These are phyloP conservation scores for Nicotiana tomentosiformis DNA, from an alignment of 257 asterid genomes.

Conservation along the genomic window DNA sequence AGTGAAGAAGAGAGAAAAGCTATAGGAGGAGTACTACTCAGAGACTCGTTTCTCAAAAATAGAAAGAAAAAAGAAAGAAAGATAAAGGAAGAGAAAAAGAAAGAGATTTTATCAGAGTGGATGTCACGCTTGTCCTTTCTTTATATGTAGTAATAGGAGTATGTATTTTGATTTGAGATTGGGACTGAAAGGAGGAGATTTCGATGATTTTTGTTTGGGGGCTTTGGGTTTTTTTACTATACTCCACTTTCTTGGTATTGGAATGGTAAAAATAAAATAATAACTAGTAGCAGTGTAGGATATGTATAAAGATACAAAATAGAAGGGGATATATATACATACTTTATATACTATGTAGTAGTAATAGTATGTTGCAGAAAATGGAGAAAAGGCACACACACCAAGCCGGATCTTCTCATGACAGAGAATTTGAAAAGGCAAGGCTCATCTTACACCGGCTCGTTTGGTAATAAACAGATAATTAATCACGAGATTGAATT, in stretches of 20 bases:
- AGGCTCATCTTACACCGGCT: too few species aligned
- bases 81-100: constrained; percentile 29
- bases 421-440: too few species aligned
- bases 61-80: constrained; percentile 3
- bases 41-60: constrained; percentile 31
- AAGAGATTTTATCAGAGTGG: constrained; percentile 59
- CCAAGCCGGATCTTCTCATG: constrained; percentile 6
- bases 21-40: background rate
- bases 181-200: constrained; percentile 1
- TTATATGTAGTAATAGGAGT: background rate
- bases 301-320: background rate
- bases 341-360: background rate
- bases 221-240: background rate
- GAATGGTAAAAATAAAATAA: background rate
- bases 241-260: background rate
- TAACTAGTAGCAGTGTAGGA: background rate
- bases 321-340: background rate
- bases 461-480: too few species aligned
- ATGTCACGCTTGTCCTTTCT: constrained; percentile 88
- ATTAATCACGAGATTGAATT: too few species aligned
- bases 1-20: background rate
- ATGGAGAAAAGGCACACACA: background rate
- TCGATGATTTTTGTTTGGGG: constrained; percentile 12
- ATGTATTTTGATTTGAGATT: background rate
- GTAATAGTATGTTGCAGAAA: background rate